A percentile compares a stretch with the other conserved stretches of the same genome.
These are phyloP conservation scores for Cotoneaster glaucophyllus DNA, from an alignment of 306 rosid genomes.

Conservation along the genomic window DNA sequence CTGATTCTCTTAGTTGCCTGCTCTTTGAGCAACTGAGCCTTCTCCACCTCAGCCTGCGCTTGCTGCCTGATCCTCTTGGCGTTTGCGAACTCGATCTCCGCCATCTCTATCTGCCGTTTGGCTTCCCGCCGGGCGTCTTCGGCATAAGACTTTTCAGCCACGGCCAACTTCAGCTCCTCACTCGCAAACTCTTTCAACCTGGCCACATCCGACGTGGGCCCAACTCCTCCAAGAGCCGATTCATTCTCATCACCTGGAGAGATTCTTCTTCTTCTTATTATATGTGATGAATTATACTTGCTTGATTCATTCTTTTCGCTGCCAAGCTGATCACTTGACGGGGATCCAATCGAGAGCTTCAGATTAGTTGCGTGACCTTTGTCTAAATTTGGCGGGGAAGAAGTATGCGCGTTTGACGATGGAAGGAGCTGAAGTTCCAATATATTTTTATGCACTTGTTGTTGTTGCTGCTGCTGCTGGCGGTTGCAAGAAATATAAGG, in stretches of 20 bases:
- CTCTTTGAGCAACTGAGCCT: conserved; percentile 63
- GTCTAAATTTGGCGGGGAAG: conserved; percentile 12
- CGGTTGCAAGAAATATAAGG: conserved; percentile 14
- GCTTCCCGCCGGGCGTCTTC: conserved; percentile 87
- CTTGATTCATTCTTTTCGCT: not conserved
- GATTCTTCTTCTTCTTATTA: not conserved
- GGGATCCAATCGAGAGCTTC: conserved; percentile 67
- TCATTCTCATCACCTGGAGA: not conserved
- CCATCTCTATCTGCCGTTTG: conserved; percentile 59
- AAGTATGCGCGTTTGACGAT: conserved; percentile 17
- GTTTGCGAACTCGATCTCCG: conserved; percentile 69
- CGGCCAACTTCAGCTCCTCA: conserved; percentile 54
- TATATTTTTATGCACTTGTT: conserved; percentile 15
- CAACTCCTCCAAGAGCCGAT: not conserved
- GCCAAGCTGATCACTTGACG: not conserved
- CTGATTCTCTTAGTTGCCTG: conserved; percentile 64
- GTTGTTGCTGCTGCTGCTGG: not conserved
- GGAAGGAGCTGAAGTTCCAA: conserved; percentile 79
- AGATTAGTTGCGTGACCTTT: conserved; percentile 46
- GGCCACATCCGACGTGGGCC: conserved; percentile 26
- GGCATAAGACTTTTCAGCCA: conserved; percentile 64
- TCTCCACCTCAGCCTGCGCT: conserved; percentile 69
- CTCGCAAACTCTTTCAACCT: conserved; percentile 36
- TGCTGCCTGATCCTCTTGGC: conserved; percentile 81
- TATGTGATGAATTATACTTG: not conserved